Percentiles rank a stretch among this genome's conserved stretches.
These are phyloP conservation scores for Ophiocordyceps camponoti-floridani DNA, from an alignment of 2,329 filamentous ascomycete species.

Conservation along the genomic window DNA sequence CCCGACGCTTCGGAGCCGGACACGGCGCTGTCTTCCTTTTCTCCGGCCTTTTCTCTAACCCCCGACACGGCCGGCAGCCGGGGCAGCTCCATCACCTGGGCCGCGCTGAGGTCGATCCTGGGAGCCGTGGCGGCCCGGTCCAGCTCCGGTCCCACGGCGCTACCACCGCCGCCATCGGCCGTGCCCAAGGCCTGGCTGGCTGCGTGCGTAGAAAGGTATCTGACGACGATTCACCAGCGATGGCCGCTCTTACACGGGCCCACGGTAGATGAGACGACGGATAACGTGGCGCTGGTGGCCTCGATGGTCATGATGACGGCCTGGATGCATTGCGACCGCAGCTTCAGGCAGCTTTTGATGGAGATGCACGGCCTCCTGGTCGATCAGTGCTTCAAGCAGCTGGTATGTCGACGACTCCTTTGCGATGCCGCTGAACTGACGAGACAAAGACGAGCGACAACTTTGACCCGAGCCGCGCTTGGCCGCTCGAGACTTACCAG, in stretches of 20 bases:
- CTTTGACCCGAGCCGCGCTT: constrained; percentile 6
- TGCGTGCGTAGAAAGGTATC: constrained; percentile 13
- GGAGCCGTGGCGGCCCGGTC: background rate
- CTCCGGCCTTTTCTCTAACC: background rate
- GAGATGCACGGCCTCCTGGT: constrained; percentile 15
- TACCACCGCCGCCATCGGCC: constrained; percentile 1
- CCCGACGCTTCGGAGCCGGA: background rate
- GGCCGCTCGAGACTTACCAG: constrained; percentile 15
- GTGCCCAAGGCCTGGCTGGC: constrained; percentile 7
- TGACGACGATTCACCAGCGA: constrained; percentile 20
- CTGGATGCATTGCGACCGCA: constrained; percentile 15
- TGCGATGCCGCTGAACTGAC: background rate
- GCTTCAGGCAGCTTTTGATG: constrained; percentile 9
- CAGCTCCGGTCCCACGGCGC: background rate
- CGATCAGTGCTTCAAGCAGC: constrained; percentile 9
- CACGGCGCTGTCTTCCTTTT: background rate
- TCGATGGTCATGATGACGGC: constrained; percentile 20
- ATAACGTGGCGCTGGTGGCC: constrained; percentile 8
- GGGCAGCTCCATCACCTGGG: background rate
- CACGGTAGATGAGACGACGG: constrained; percentile 12
- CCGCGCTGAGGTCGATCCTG: constrained; percentile 3
- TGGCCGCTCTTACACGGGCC: constrained; percentile 23
- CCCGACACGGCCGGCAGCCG: background rate
- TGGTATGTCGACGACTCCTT: constrained; percentile 7
- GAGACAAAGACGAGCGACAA: constrained; percentile 1